A percentile compares a stretch with the other conserved stretches of the same genome.
These are phyloP conservation scores for Ammopiptanthus mongolicus DNA, from an alignment of 306 rosid genomes.

Conservation along the genomic window DNA sequence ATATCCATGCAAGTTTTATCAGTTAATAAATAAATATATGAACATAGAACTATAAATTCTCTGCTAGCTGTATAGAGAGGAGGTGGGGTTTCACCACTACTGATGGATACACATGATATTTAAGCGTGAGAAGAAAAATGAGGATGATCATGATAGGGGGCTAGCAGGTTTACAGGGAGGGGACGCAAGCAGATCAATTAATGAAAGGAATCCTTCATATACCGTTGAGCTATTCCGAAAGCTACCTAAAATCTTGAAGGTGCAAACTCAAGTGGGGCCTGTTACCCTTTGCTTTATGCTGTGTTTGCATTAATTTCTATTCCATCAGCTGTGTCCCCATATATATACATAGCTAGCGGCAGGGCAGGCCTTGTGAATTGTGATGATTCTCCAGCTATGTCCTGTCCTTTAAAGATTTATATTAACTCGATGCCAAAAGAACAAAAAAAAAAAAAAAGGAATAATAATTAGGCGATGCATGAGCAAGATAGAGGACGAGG, in stretches of 20 bases:
- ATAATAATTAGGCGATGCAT: too few relatives aligned
- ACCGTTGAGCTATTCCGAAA: constrained; percentile 14
- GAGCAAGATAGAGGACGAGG: too few relatives aligned
- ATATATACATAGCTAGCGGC: constrained; percentile 1
- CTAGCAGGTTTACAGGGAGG: background rate
- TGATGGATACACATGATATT: background rate
- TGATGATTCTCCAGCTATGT: constrained; percentile 15
- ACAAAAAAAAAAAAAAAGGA: background rate
- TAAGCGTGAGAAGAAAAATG: constrained; percentile 1
- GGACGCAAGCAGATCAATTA: constrained; percentile 19
- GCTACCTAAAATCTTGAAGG: constrained; percentile 20
- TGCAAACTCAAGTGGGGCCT: constrained; percentile 35
- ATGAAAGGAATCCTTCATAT: constrained; percentile 31
- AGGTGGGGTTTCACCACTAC: constrained; percentile 6
- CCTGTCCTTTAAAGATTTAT: constrained; percentile 6
- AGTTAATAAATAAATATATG: background rate
- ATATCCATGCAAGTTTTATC: constrained; percentile 5
- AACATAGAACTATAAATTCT: constrained; percentile 27
- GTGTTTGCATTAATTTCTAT: constrained; percentile 25
- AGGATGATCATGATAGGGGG: constrained; percentile 20
- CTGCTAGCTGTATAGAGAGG: background rate
- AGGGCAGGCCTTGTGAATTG: constrained; percentile 10
- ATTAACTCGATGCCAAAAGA: background rate
- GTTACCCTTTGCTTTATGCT: constrained; percentile 11
- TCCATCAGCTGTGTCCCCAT: constrained; percentile 16